phyloP scores from a whole-genome alignment of 257 asterid species.

The Jacaranda copaia region DNA sequence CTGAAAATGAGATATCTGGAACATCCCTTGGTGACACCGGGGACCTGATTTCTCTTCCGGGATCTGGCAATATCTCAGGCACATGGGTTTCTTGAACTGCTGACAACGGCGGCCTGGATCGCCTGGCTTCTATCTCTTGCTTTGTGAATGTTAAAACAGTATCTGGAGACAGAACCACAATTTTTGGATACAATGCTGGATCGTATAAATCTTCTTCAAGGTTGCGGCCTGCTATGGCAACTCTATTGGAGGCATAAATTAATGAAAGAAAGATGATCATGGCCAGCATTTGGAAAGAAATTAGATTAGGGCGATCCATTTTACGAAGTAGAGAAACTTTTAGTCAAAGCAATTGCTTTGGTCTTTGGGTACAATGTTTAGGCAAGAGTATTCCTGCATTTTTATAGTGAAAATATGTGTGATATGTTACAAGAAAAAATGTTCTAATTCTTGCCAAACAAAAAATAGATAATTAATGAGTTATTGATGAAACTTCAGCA shows the following conservation, averaged over 20 bases:
- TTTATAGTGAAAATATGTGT: not conserved
- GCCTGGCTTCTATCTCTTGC: no score
- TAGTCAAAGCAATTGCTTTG: not conserved
- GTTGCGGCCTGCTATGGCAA: not conserved
- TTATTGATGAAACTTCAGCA: not conserved
- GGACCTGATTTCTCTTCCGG: no score
- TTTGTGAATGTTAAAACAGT: no score
- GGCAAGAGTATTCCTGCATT: no score
- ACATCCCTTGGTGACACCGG: no score
- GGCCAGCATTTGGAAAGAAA: not conserved
- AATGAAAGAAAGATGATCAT: constrained; percentile 8
- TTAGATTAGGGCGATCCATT: not conserved
- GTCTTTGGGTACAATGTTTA: not conserved
- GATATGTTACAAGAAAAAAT: not conserved
- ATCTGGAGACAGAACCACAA: no score
- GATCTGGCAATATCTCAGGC: no score
- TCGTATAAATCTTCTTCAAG: not conserved
- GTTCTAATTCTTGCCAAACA: not conserved
- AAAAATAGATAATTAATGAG: not conserved
- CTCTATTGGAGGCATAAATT: not conserved
- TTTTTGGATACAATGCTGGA: no score
- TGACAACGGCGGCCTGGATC: no score
- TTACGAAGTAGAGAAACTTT: not conserved
- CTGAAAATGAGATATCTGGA: no score
- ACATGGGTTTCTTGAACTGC: no score